Evolutionary conservation across 2,329 filamentous ascomycete species (phyloP).

Genomic region (Ophiosphaerella herpotricha): DNA sequence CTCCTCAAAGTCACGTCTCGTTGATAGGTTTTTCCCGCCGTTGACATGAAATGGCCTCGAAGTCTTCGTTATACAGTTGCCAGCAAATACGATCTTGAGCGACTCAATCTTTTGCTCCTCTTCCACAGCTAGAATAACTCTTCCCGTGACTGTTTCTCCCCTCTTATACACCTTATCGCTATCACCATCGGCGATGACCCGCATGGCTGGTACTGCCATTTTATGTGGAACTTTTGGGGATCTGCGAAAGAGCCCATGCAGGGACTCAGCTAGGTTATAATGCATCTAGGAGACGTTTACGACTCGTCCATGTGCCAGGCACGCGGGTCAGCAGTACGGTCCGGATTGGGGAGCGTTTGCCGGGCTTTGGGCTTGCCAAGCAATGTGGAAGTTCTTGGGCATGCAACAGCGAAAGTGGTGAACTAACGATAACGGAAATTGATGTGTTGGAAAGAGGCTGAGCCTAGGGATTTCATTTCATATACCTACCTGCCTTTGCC

Average conservation of each 20-base stretch:
- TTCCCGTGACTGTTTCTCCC: constrained; percentile 42
- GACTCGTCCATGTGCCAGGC: constrained; percentile 26
- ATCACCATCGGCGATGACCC: constrained; percentile 40
- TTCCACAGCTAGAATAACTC: constrained; percentile 33
- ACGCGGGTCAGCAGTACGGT: constrained; percentile 33
- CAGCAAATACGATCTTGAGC: constrained; percentile 37
- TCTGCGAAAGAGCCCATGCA: constrained; percentile 26
- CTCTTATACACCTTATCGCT: constrained; percentile 32
- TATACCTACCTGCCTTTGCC: neutral
- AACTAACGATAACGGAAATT: constrained; percentile 17
- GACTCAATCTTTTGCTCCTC: constrained; percentile 33
- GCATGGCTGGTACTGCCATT: constrained; percentile 34
- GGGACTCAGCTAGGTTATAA: constrained; percentile 29
- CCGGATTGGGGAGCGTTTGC: constrained; percentile 37
- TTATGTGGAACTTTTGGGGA: constrained; percentile 14
- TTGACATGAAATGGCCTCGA: constrained; percentile 30
- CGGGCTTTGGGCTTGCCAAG: constrained; percentile 35
- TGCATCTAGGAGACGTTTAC: constrained; percentile 15
- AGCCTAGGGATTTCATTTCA: constrained; percentile 1
- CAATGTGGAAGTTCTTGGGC: constrained; percentile 30
- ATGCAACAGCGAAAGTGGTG: constrained; percentile 29
- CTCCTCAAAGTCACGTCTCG: constrained; percentile 33
- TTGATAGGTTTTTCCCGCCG: constrained; percentile 15
- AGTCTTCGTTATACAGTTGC: constrained; percentile 40
- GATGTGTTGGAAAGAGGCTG: constrained; percentile 19